Percentiles rank a stretch among this genome's conserved stretches.
phyloP scores from a whole-genome alignment of 768 basidiomycete species.

The Tulasnella sp. region DNA sequence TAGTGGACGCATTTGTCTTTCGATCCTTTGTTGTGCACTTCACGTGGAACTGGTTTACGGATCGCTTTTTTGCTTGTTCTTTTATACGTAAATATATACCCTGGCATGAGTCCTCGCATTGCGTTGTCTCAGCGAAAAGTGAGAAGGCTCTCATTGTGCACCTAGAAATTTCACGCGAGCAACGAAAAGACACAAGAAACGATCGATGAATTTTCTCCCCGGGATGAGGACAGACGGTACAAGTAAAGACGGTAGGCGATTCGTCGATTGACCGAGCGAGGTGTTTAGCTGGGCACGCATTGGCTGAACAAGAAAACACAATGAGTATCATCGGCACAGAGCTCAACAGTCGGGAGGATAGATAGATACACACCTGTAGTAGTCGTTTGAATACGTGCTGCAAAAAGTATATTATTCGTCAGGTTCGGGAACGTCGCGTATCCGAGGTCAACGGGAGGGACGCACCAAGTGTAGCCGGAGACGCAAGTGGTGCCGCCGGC shows the following conservation, averaged over 20 bases:
- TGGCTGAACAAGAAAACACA: not conserved
- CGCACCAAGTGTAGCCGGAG: not conserved
- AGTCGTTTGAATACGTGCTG: conserved; percentile 1
- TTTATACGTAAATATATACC: not conserved
- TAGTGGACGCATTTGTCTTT: no score
- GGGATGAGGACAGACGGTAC: not conserved
- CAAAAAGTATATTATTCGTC: not conserved
- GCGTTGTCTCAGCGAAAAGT: no score
- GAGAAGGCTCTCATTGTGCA: no score
- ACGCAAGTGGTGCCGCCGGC: not conserved
- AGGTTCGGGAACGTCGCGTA: not conserved
- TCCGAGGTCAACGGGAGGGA: not conserved
- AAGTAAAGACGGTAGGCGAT: not conserved
- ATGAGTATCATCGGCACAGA: no score
- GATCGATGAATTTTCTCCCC: not conserved
- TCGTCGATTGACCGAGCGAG: not conserved
- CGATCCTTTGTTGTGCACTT: not conserved
- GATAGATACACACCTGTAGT: not conserved
- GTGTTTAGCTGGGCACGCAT: not conserved
- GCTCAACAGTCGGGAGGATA: no score
- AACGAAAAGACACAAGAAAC: not conserved
- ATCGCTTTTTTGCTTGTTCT: not conserved
- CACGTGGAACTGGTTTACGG: no score
- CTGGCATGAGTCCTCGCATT: not conserved
- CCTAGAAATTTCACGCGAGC: not conserved